Percentiles rank a stretch among this genome's conserved stretches.
Conservation (phyloP, 768 basidiomycete genomes). For the Pleurotus pulmonarius region DNA sequence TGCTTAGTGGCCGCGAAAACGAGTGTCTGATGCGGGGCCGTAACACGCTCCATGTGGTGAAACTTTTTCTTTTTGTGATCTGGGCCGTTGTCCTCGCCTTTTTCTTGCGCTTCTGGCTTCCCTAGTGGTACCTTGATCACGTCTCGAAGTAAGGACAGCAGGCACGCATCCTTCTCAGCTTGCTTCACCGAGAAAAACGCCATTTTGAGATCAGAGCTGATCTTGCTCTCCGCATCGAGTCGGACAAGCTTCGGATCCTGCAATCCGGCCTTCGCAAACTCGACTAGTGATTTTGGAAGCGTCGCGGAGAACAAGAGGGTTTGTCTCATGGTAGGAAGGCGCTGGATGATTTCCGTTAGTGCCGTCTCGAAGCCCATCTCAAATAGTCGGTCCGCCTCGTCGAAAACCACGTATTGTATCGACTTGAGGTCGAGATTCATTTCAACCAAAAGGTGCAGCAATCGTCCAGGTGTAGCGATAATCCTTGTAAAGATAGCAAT, state of each 20-base stretch:
- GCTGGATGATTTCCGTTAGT: conserved; percentile 86
- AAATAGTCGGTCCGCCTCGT: conserved; percentile 97
- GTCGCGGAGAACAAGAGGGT: conserved; percentile 96
- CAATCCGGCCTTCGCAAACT: conserved; percentile 97
- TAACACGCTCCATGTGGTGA: conserved; percentile 48
- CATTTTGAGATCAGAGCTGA: conserved; percentile 90
- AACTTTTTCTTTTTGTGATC: conserved; percentile 44
- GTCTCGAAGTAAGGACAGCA: conserved; percentile 81
- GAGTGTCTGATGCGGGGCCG: conserved; percentile 85
- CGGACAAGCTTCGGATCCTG: conserved; percentile 92
- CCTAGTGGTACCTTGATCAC: conserved; percentile 79
- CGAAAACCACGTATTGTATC: conserved; percentile 89
- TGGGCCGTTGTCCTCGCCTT: conserved; percentile 24
- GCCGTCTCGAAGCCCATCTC: conserved; percentile 97
- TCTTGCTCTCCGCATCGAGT: conserved; percentile 95
- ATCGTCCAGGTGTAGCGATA: conserved; percentile 95
- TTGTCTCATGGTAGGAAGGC: conserved; percentile 83
- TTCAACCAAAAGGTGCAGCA: conserved; percentile 95
- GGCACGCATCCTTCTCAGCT: conserved; percentile 90
- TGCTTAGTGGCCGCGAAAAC: conserved; percentile 97
- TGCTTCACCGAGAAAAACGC: conserved; percentile 92
- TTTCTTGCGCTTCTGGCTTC: conserved; percentile 18
- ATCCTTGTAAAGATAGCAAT: conserved; percentile 49
- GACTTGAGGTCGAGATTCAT: conserved; percentile 92
- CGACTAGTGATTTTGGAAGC: conserved; percentile 90